Percentiles rank a stretch among this genome's conserved stretches.
Evolutionary conservation across 768 basidiomycete genomes (phyloP).

Genomic region (Hebeloma cylindrosporum): DNA sequence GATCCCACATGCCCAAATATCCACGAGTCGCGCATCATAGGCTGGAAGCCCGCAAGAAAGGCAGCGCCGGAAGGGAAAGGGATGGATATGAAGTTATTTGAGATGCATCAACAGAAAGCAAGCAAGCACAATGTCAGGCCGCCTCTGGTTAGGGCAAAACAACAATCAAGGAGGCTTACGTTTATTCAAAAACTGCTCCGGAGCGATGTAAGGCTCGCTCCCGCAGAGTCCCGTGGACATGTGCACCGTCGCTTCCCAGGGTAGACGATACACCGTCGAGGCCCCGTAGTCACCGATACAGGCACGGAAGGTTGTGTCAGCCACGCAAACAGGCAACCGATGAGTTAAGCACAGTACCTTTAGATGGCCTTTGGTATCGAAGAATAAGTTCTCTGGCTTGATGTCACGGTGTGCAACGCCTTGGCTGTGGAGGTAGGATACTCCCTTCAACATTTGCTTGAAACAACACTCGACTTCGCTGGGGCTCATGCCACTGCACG

Average conservation of each 20-base stretch:
- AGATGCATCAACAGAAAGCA: slow-evolving; percentile 15
- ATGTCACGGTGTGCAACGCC: slow-evolving; percentile 98
- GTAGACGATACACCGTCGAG: slow-evolving; percentile 97
- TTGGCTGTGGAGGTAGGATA: slow-evolving; percentile 91
- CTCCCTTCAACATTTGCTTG: slow-evolving; percentile 90
- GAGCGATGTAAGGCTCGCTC: slow-evolving; percentile 98
- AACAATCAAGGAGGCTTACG: slow-evolving; percentile 62
- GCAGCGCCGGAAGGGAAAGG: slow-evolving; percentile 3
- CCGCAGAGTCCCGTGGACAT: slow-evolving; percentile 97
- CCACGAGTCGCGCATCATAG: slow-evolving; percentile 95
- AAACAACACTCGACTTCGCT: slow-evolving; percentile 97
- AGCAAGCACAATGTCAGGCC: slow-evolving; percentile 30
- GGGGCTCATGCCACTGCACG: slow-evolving; percentile 65
- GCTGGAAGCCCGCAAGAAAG: too few relatives aligned
- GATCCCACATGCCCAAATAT: slow-evolving; percentile 96
- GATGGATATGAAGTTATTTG: neutral
- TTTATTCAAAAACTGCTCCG: slow-evolving; percentile 95
- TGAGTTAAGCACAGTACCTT: slow-evolving; percentile 57
- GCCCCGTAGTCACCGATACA: slow-evolving; percentile 99
- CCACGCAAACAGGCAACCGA: neutral
- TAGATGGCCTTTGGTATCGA: slow-evolving; percentile 88
- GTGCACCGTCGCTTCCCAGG: slow-evolving; percentile 97
- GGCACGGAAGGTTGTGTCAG: neutral
- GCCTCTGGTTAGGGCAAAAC: slow-evolving; percentile 24
- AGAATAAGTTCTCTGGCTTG: slow-evolving; percentile 97